These are phyloP conservation scores for Tetracentron sinense DNA, from an alignment of 164 flowering plant species.

Conservation along the genomic window DNA sequence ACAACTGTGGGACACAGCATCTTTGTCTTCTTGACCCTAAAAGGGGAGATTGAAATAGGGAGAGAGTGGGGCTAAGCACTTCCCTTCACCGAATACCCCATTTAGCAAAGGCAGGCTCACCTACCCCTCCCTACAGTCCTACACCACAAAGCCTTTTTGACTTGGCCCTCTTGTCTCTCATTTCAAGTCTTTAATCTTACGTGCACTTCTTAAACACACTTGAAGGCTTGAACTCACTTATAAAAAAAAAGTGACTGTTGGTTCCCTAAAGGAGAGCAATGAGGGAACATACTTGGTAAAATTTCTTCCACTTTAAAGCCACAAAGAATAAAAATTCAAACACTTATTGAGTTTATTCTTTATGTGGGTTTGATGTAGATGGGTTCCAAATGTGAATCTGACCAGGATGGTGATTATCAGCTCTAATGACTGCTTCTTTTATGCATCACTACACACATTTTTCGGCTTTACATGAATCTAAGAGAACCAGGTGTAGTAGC, in stretches of 20 bases:
- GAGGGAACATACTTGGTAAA: conserved; percentile 18
- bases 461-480: not conserved
- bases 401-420: not conserved
- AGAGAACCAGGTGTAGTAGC: not conserved
- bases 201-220: conserved; percentile 2
- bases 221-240: conserved; percentile 1
- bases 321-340: not conserved
- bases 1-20: too few relatives aligned
- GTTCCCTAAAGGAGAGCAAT: conserved; percentile 32
- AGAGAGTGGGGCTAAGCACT: too few relatives aligned
- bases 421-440: not conserved
- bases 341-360: not conserved
- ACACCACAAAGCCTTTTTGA: conserved; percentile 7
- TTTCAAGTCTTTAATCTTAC: not conserved
- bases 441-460: not conserved
- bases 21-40: too few relatives aligned
- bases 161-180: conserved; percentile 15
- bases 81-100: not conserved
- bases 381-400: not conserved
- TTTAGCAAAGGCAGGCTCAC: not conserved
- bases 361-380: not conserved
- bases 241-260: conserved; percentile 8
- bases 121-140: not conserved
- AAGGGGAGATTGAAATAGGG: too few relatives aligned
- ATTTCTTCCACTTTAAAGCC: not conserved